A percentile compares a stretch with the other conserved stretches of the same genome.
Evolutionary conservation across 306 rosid genomes (phyloP).

Genomic region (Sphenostylis stenocarpa): DNA sequence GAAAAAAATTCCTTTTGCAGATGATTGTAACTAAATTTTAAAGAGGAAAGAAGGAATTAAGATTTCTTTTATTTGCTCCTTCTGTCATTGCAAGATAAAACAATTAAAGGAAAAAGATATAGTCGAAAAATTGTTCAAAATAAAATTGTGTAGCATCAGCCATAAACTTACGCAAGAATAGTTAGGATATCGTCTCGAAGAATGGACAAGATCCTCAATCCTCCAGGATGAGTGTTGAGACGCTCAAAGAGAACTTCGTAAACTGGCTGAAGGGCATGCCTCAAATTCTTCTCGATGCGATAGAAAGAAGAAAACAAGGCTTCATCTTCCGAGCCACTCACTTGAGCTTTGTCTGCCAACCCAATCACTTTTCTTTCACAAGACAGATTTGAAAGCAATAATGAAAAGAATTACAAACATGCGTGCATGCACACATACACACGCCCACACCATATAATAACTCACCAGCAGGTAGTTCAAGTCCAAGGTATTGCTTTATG

Average conservation of each 20-base stretch:
- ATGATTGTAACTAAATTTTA: constrained; percentile 12
- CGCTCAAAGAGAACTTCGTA: constrained; percentile 91
- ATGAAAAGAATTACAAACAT: not conserved
- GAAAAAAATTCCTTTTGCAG: constrained; percentile 7
- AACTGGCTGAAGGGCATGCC: constrained; percentile 77
- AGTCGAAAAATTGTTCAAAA: not conserved
- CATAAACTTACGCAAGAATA: constrained; percentile 74
- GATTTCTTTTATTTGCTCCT: constrained; percentile 6
- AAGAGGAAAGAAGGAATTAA: constrained; percentile 19
- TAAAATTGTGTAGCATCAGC: not conserved
- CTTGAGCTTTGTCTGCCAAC: constrained; percentile 55
- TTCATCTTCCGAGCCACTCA: constrained; percentile 53
- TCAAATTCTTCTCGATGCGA: constrained; percentile 76
- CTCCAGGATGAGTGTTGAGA: constrained; percentile 90
- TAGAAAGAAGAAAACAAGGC: constrained; percentile 63
- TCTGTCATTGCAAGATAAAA: not conserved
- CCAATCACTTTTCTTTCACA: constrained; percentile 28
- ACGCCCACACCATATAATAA: not conserved
- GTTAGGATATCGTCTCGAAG: constrained; percentile 81
- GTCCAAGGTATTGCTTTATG: constrained; percentile 84
- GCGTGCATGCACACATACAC: not conserved
- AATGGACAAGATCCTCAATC: constrained; percentile 73
- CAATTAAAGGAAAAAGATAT: not conserved
- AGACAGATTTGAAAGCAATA: constrained; percentile 6
- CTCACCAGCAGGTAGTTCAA: constrained; percentile 71